Conservation (phyloP, 495 filamentous ascomycete genomes). For the Bathelium albidoporum region DNA sequence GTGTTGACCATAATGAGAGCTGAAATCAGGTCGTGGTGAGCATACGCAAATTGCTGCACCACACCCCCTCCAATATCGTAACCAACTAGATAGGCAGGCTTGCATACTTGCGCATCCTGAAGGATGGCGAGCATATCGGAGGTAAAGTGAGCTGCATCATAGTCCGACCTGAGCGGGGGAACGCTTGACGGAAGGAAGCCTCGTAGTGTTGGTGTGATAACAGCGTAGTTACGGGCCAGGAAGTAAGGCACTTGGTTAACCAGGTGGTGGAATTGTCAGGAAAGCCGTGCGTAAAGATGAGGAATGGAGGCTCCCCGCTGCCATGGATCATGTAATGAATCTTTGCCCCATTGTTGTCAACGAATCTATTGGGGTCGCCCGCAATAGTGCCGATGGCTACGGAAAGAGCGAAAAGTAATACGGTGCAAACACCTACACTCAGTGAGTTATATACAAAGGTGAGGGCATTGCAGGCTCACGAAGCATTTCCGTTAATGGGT, state of each 20-base stretch:
- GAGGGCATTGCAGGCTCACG: neutral
- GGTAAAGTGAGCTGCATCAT: neutral
- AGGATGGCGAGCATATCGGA: constrained; percentile 13
- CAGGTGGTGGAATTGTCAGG: constrained; percentile 8
- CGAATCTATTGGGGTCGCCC: neutral
- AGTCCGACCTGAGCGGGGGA: neutral
- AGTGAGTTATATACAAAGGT: neutral
- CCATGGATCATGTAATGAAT: constrained; percentile 10
- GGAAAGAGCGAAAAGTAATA: neutral
- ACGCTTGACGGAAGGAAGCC: constrained; percentile 8
- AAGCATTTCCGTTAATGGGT: neutral
- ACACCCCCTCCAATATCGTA: constrained; percentile 9
- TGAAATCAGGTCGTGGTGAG: neutral
- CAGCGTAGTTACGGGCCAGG: constrained; percentile 3
- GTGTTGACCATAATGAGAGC: constrained; percentile 6
- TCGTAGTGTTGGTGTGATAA: constrained; percentile 7
- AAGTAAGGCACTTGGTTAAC: constrained; percentile 4
- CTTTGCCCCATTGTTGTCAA: constrained; percentile 5
- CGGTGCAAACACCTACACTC: neutral
- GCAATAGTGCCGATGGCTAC: neutral
- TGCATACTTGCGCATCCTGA: constrained; percentile 1
- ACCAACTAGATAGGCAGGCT: neutral
- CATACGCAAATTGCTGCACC: constrained; percentile 3
- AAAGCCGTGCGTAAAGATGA: constrained; percentile 10
- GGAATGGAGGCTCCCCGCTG: constrained; percentile 2